phyloP scores from a whole-genome alignment of 305 asterid species.

The Fraxinus dipetala region DNA sequence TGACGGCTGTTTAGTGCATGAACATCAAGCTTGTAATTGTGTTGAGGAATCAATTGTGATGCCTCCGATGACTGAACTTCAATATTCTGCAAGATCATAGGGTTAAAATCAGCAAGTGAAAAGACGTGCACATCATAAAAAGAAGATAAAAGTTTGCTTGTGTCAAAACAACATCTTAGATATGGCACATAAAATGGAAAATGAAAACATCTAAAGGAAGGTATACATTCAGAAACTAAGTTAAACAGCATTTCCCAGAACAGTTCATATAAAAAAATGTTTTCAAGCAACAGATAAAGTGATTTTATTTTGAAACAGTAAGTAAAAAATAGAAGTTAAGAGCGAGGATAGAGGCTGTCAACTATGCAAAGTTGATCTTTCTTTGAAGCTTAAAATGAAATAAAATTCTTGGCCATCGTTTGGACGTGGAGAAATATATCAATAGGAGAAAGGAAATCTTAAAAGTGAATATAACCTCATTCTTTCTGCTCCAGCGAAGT shows the following conservation, averaged over 20 bases:
- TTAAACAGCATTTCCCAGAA: not conserved
- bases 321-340: not conserved
- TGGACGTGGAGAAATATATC: slow-evolving; percentile 14
- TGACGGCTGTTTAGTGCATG: slow-evolving; percentile 84
- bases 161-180: slow-evolving; percentile 11
- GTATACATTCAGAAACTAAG: not conserved
- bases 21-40: slow-evolving; percentile 91
- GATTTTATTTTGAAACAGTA: not conserved
- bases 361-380: not conserved
- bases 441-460: slow-evolving; percentile 17
- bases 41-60: slow-evolving; percentile 86
- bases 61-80: slow-evolving; percentile 74
- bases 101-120: slow-evolving; percentile 29
- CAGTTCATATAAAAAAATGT: not conserved
- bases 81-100: slow-evolving; percentile 49
- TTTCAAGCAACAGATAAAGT: not conserved
- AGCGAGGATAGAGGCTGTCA: not conserved
- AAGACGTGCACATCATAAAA: slow-evolving; percentile 10
- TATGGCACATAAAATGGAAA: slow-evolving; percentile 9
- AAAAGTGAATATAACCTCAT: slow-evolving; percentile 49
- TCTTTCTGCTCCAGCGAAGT: slow-evolving; percentile 80
- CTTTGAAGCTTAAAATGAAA: not conserved
- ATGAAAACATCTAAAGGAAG: not conserved
- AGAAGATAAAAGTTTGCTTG: not conserved
- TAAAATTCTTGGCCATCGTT: not conserved